A percentile compares a stretch with the other conserved stretches of the same genome.
These are phyloP conservation scores for Panicum virgatum DNA, from an alignment of 202 grass and related monocot genomes.

Conservation along the genomic window DNA sequence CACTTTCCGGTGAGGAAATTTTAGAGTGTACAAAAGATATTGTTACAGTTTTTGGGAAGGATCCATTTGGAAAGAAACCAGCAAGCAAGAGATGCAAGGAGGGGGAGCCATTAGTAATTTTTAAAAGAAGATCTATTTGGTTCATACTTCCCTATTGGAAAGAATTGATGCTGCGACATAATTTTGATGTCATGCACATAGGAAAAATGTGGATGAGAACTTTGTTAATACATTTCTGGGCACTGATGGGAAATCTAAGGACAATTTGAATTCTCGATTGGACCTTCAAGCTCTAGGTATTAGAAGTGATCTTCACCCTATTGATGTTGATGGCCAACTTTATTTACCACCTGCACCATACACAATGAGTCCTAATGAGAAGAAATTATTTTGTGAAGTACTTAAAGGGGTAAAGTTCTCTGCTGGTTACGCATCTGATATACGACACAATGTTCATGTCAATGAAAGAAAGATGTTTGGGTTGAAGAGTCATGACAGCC, in stretches of 20 bases:
- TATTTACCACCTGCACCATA: neutral
- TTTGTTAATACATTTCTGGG: no score
- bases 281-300: no score
- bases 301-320: neutral
- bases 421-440: neutral
- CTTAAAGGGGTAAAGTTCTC: neutral
- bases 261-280: neutral
- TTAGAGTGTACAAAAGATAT: no score
- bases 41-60: no score
- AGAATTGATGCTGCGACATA: no score
- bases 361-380: no score
- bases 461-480: neutral
- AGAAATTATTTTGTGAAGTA: no score
- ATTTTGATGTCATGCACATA: no score
- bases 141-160: neutral
- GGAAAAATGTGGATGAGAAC: no score
- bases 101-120: neutral
- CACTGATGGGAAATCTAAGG: neutral
- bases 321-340: neutral
- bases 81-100: neutral
- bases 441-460: neutral
- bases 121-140: neutral
- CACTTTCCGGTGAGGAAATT: no score
- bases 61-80: neutral
- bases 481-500: neutral